Percentiles rank a stretch among this genome's conserved stretches.
Evolutionary conservation across 352 stramenopile genomes (phyloP).

Genomic region (Aphanomyces euteiches): DNA sequence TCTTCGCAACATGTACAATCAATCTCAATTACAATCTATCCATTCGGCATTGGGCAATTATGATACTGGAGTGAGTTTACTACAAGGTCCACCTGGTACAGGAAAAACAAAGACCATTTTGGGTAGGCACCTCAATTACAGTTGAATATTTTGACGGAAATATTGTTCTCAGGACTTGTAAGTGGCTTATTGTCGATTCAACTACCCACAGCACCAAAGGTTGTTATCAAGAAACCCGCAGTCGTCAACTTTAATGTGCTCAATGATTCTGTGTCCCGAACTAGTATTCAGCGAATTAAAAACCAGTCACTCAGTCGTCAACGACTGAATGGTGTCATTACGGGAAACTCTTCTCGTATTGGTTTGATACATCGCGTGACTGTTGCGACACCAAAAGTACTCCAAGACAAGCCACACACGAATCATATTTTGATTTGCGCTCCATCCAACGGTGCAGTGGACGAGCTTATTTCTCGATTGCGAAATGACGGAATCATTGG

Average conservation of each 20-base stretch:
- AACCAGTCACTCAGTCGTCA: conserved; percentile 17
- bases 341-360: neutral
- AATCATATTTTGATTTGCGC: conserved; percentile 83
- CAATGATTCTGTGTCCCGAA: neutral
- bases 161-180: conserved; percentile 39
- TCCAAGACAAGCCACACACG: conserved; percentile 28
- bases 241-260: conserved; percentile 12
- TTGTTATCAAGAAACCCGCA: conserved; percentile 2
- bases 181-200: conserved; percentile 68
- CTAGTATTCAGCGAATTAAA: conserved; percentile 29
- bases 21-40: conserved; percentile 82
- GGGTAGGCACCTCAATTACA: conserved; percentile 30
- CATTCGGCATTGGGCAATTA: conserved; percentile 87
- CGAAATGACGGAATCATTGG: conserved; percentile 79
- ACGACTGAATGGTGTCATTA: conserved; percentile 15
- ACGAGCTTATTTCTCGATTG: conserved; percentile 86
- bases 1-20: conserved; percentile 77
- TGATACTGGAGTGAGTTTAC: conserved; percentile 69
- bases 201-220: conserved; percentile 43
- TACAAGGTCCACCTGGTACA: conserved; percentile 94
- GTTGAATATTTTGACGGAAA: neutral
- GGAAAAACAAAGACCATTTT: conserved; percentile 94
- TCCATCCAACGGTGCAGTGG: conserved; percentile 88
- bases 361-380: neutral
- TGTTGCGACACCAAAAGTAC: neutral